Percentiles rank a stretch among this genome's conserved stretches.
These are phyloP conservation scores for Diatrype stigma DNA, from an alignment of 2,329 filamentous ascomycete species.

Conservation along the genomic window DNA sequence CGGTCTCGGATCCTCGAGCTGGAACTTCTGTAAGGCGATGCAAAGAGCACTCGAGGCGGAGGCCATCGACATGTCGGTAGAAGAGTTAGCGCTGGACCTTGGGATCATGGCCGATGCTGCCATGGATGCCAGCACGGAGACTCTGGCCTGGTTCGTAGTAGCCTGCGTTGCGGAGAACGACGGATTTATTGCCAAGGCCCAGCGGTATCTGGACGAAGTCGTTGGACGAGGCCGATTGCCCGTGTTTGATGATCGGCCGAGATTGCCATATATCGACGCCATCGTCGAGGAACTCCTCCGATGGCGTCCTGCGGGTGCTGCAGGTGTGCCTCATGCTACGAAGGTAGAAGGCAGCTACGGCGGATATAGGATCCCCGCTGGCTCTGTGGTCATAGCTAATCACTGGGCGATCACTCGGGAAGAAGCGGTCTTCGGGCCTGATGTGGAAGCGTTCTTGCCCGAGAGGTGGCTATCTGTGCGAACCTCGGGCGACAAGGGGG, in stretches of 20 bases:
- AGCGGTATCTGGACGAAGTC: constrained; percentile 35
- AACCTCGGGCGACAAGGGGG: neutral
- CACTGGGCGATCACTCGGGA: constrained; percentile 35
- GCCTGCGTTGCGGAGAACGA: constrained; percentile 22
- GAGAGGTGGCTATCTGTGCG: constrained; percentile 27
- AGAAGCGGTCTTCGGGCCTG: constrained; percentile 35
- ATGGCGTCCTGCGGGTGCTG: constrained; percentile 18
- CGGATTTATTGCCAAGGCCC: constrained; percentile 31
- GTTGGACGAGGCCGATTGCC: constrained; percentile 17
- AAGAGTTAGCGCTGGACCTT: constrained; percentile 30
- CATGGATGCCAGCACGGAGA: constrained; percentile 27
- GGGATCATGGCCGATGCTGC: constrained; percentile 27
- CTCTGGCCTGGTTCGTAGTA: constrained; percentile 28
- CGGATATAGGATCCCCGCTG: constrained; percentile 38
- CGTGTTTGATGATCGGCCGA: neutral
- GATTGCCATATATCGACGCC: neutral
- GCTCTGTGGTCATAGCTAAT: constrained; percentile 39
- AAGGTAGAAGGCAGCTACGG: constrained; percentile 30
- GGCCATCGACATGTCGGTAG: constrained; percentile 17
- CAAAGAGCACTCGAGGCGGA: constrained; percentile 15
- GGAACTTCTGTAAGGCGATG: constrained; percentile 30
- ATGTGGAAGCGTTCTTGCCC: constrained; percentile 26
- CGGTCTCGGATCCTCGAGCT: constrained; percentile 13
- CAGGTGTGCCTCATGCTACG: constrained; percentile 35
- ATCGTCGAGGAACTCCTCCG: neutral